Evolutionary conservation across 2,329 filamentous ascomycete species (phyloP).

Genomic region (Penicillium expansum): DNA sequence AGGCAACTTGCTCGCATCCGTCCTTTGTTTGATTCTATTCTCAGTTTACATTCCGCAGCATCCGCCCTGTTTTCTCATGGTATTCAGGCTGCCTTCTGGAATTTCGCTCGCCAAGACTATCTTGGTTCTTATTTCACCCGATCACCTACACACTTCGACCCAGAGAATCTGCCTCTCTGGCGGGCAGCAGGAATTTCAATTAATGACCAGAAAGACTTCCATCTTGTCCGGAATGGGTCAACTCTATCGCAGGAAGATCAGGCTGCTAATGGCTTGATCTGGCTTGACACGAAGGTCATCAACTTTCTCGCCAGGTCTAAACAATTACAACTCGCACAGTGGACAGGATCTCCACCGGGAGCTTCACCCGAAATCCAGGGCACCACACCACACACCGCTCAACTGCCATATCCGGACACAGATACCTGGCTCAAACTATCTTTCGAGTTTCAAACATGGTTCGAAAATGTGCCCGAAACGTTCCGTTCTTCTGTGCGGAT

Average conservation of each 20-base stretch:
- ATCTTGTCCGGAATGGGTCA: slow-evolving; percentile 27
- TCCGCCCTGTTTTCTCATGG: slow-evolving; percentile 47
- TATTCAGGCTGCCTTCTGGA: slow-evolving; percentile 61
- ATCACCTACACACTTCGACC: slow-evolving; percentile 56
- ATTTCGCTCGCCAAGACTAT: slow-evolving; percentile 62
- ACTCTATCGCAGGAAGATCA: slow-evolving; percentile 58
- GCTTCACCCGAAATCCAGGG: slow-evolving; percentile 36
- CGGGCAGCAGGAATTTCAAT: slow-evolving; percentile 58
- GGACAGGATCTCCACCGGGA: slow-evolving; percentile 30
- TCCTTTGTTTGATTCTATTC: slow-evolving; percentile 51
- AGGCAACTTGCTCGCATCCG: slow-evolving; percentile 61
- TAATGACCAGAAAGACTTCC: slow-evolving; percentile 49
- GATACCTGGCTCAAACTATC: slow-evolving; percentile 54
- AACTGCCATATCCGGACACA: slow-evolving; percentile 48
- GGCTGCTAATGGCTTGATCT: slow-evolving; percentile 60
- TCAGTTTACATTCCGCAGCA: slow-evolving; percentile 29
- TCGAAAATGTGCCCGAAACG: slow-evolving; percentile 55
- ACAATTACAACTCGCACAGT: slow-evolving; percentile 43
- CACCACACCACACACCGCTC: not conserved
- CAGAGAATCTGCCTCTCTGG: slow-evolving; percentile 58
- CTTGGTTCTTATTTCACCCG: slow-evolving; percentile 61
- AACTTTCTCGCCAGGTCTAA: slow-evolving; percentile 62
- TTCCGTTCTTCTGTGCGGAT: slow-evolving; percentile 56
- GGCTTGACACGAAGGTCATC: slow-evolving; percentile 61
- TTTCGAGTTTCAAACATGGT: slow-evolving; percentile 57